These are phyloP conservation scores for Tetrapisispora nanseiensis DNA, from an alignment of 805 yeast genomes.

Conservation along the genomic window DNA sequence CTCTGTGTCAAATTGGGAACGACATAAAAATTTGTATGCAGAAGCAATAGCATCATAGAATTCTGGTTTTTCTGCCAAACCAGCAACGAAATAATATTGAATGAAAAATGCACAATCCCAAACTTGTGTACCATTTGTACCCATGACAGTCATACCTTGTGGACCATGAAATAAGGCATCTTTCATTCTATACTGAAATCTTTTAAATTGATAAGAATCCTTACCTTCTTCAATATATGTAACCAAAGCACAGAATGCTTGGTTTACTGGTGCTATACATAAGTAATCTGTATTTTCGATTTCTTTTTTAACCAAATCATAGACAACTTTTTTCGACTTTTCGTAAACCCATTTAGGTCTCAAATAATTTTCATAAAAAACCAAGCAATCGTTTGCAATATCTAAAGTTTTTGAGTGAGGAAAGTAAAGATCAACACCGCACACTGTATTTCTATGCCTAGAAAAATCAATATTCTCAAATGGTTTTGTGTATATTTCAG, in stretches of 20 bases:
- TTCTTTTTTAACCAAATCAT: slow-evolving; percentile 64
- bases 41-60: slow-evolving; percentile 53
- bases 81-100: slow-evolving; percentile 73
- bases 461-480: slow-evolving; percentile 61
- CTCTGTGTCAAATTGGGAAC: slow-evolving; percentile 79
- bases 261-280: slow-evolving; percentile 90
- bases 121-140: slow-evolving; percentile 94
- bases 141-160: slow-evolving; percentile 87
- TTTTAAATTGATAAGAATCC: slow-evolving; percentile 49
- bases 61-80: slow-evolving; percentile 60
- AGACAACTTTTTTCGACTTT: slow-evolving; percentile 42
- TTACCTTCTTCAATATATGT: slow-evolving; percentile 60
- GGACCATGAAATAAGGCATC: slow-evolving; percentile 80
- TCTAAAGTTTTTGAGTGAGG: slow-evolving; percentile 75
- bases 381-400: slow-evolving; percentile 48
- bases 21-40: slow-evolving; percentile 61
- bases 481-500: slow-evolving; percentile 64
- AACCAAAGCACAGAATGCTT: slow-evolving; percentile 72
- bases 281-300: slow-evolving; percentile 66
- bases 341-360: slow-evolving; percentile 68
- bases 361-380: slow-evolving; percentile 55
- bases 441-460: slow-evolving; percentile 68
- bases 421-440: slow-evolving; percentile 87
- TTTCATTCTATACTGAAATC: slow-evolving; percentile 48
- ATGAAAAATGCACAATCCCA: slow-evolving; percentile 94